A percentile compares a stretch with the other conserved stretches of the same genome.
Conservation (phyloP, 257 asterid species). For the Rauvolfia tetraphylla region DNA sequence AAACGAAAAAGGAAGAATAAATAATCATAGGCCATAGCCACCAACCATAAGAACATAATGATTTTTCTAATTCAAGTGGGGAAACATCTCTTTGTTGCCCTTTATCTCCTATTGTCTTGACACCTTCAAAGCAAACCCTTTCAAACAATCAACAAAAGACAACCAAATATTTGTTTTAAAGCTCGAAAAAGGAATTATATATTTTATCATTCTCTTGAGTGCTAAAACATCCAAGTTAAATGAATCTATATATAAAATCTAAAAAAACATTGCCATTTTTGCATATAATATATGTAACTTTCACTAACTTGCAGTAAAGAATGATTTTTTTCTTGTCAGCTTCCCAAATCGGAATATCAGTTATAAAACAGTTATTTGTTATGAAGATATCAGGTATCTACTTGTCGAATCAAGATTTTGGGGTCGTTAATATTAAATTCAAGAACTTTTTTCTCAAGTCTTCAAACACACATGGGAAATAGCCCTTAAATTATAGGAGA, state of each 20-base stretch:
- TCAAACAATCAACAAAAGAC: neutral
- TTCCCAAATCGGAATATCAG: slow-evolving; percentile 35
- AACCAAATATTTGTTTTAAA: neutral
- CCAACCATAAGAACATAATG: slow-evolving; percentile 17
- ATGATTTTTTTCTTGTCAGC: neutral
- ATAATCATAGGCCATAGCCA: slow-evolving; percentile 19
- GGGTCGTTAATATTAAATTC: slow-evolving; percentile 33
- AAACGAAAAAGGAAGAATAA: neutral
- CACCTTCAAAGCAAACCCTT: neutral
- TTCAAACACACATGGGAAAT: neutral
- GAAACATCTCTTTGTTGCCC: slow-evolving; percentile 9
- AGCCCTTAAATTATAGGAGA: neutral
- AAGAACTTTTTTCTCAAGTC: slow-evolving; percentile 23
- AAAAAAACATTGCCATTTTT: neutral
- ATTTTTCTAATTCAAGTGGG: slow-evolving; percentile 5
- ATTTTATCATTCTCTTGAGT: neutral
- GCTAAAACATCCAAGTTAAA: slow-evolving; percentile 9
- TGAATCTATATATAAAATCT: neutral
- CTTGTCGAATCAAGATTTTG: slow-evolving; percentile 29
- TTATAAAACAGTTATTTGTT: slow-evolving; percentile 16
- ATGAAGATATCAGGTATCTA: slow-evolving; percentile 13
- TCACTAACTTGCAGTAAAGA: neutral
- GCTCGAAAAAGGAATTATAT: neutral
- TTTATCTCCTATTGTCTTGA: neutral
- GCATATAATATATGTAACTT: neutral